Conservation (phyloP, 345 rosid genomes). For the Lepidium aucheri region DNA sequence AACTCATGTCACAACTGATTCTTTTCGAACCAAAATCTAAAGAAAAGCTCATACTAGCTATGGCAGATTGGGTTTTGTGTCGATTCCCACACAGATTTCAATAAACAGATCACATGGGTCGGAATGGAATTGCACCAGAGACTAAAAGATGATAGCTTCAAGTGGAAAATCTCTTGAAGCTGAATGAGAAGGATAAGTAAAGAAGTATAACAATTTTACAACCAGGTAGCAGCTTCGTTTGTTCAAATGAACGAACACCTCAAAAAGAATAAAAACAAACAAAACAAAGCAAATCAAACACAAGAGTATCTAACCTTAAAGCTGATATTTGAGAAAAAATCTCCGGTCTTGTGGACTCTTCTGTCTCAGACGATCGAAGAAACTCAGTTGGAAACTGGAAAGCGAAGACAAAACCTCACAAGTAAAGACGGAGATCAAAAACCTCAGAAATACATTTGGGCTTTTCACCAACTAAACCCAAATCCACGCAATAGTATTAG, state of each 20-base stretch:
- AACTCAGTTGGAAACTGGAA: not conserved
- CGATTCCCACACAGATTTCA: not conserved
- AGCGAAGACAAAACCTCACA: not conserved
- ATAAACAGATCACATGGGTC: not conserved
- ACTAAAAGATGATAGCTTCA: not conserved
- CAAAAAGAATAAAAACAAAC: not conserved
- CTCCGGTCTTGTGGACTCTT: slow-evolving; percentile 6
- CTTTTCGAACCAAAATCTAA: not conserved
- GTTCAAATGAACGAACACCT: slow-evolving; percentile 15
- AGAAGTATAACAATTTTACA: too few species aligned
- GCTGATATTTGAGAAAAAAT: not conserved
- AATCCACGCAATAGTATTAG: not conserved
- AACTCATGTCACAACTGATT: not conserved
- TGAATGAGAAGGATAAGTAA: not conserved
- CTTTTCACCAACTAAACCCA: not conserved
- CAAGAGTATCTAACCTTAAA: not conserved
- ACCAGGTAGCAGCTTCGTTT: not conserved
- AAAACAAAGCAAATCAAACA: too few species aligned
- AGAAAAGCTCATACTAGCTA: not conserved
- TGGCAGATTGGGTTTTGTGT: not conserved
- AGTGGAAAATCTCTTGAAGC: not conserved
- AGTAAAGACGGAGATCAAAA: not conserved
- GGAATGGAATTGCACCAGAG: not conserved
- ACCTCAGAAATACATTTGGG: not conserved
- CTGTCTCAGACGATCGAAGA: slow-evolving; percentile 1